A percentile compares a stretch with the other conserved stretches of the same genome.
Conservation (phyloP, 345 rosid species). For the Sonneratia alba region DNA sequence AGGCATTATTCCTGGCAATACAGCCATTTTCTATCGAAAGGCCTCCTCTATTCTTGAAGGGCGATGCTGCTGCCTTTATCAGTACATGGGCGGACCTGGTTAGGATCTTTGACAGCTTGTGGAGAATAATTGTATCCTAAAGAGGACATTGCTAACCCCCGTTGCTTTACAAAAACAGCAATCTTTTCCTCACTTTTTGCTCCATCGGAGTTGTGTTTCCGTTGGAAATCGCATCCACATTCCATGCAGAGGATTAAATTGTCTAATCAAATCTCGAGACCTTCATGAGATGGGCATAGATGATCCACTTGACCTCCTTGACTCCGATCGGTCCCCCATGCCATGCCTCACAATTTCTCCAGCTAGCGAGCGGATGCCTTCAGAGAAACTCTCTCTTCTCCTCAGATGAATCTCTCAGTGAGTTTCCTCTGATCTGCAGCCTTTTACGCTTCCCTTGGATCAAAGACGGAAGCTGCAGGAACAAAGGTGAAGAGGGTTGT, state of each 20-base stretch:
- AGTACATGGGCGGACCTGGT: background rate
- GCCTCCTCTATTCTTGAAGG: background rate
- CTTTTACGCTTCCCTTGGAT: constrained; percentile 34
- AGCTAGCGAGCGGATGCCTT: background rate
- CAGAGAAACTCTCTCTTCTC: background rate
- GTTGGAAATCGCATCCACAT: background rate
- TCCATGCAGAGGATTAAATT: background rate
- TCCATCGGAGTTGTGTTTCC: background rate
- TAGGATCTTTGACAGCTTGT: background rate
- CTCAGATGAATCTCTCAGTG: background rate
- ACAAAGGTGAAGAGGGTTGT: constrained; percentile 2
- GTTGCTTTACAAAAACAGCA: background rate
- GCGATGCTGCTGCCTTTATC: background rate
- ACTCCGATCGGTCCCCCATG: background rate
- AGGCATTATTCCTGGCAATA: background rate
- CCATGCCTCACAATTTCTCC: background rate
- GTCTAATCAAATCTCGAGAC: too few relatives aligned
- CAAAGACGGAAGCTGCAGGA: background rate
- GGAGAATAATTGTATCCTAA: background rate
- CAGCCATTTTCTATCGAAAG: background rate
- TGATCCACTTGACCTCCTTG: too few relatives aligned
- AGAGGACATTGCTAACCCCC: background rate
- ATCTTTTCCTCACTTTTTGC: background rate
- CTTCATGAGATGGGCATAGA: too few relatives aligned
- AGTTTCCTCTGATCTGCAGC: background rate